Evolutionary conservation across 495 filamentous ascomycete species (phyloP), one percentile per base, ranked within the genome.

Genomic region (Aspergillus asperescens): DNA sequence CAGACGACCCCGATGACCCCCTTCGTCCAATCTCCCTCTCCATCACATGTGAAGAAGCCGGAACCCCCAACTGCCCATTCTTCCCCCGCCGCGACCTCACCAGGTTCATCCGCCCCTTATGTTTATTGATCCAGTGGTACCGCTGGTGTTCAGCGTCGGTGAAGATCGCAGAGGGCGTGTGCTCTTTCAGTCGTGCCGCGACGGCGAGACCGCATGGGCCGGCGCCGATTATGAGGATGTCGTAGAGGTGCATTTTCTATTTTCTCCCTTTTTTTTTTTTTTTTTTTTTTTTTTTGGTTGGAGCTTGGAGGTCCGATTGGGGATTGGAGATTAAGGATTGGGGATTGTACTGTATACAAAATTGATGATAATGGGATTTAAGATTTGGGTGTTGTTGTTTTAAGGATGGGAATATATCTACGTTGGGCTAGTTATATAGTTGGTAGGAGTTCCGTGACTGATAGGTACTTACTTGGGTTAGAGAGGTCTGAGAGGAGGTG

Each of bases 121-220:
- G 75, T 51, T 75, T 78, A 44, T 71, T 74, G 47, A 85, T 81
- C 81, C 81, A 84, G 60, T 83, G 79, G 60, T 82, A 85, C 8
- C 81, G 74, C 44, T 78, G 74, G 56, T 86, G 82, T 55, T 84
- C 82, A 50, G 81, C 78, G 62, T 84, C 83, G 3, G 82, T 84
- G 67, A 85, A 85, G 31, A 83, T 74, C 10, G 81, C 79, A 0
- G 79, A 83, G 7, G 81, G 81, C 2, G 81, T 84, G 46, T 70
- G 69, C 68, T 85, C 81, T 35, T 69, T 73, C 1, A 86, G 67
- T 4, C 81, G 74, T 3, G 81, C 77, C 7, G 82, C 81, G 25
- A 80, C 76, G 24, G 77, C 80, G 12, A 85, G 77, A 16, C 81
- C 81, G 52, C 81, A 82, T 5, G 83, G 81, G 7, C 83, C 81